phyloP scores from a whole-genome alignment of 371 early-diverging fungal genomes.

The Rhizopus arrhizus region DNA sequence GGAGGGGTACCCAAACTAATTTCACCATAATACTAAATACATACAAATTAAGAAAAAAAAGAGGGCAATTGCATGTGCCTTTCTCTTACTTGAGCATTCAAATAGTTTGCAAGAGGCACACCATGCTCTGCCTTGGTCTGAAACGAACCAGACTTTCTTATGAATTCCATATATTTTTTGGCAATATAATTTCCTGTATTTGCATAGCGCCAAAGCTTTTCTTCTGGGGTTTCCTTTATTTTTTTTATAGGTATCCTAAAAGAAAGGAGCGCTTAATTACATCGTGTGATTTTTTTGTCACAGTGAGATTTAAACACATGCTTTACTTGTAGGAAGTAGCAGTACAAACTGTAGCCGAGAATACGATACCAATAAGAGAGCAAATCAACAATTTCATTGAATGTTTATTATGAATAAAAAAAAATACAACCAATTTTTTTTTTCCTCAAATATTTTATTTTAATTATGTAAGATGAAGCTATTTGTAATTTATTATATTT shows the following conservation, averaged over 20 bases:
- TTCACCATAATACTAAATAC: slow-evolving; percentile 80
- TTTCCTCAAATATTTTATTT: no score
- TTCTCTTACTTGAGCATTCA: slow-evolving; percentile 87
- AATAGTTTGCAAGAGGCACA: slow-evolving; percentile 88
- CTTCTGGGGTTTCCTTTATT: slow-evolving; percentile 60
- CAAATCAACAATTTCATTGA: no score
- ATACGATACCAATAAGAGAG: no score
- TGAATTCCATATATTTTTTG: slow-evolving; percentile 78
- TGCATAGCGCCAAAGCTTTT: slow-evolving; percentile 65
- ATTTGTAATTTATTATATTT: no score
- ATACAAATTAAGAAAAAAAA: slow-evolving; percentile 1
- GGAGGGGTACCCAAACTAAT: slow-evolving; percentile 84
- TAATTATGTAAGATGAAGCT: no score
- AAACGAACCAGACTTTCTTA: slow-evolving; percentile 32
- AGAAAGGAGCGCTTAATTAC: no score
- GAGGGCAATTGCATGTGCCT: not conserved
- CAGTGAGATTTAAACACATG: no score
- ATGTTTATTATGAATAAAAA: no score
- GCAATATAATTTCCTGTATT: slow-evolving; percentile 65
- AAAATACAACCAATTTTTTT: no score
- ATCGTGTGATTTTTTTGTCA: no score
- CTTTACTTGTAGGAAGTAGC: no score
- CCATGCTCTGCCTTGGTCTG: slow-evolving; percentile 71
- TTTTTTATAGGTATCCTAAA: slow-evolving; percentile 75
- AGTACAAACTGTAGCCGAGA: no score